Conservation (phyloP, 108 stramenopile species). For the Pseudonitzschia multiseries region DNA sequence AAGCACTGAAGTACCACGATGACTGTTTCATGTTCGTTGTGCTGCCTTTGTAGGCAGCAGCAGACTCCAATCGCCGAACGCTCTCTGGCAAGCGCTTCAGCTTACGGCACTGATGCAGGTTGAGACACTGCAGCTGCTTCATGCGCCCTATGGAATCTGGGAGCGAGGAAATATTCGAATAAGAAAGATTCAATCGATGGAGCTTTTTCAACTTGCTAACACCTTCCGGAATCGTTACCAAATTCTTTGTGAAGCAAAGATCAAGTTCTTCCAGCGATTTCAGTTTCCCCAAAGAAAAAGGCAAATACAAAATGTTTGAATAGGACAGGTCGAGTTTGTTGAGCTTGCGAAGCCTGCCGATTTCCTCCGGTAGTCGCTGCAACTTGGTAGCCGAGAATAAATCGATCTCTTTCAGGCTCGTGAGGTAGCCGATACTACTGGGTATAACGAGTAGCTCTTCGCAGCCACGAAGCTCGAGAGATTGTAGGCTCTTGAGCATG, state of each 20-base stretch:
- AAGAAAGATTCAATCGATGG: neutral
- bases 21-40: too few relatives aligned
- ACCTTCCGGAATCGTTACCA: neutral
- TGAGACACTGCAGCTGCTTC: neutral
- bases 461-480: neutral
- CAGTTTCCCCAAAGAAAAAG: neutral
- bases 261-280: neutral
- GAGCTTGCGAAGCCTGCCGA: slow-evolving; percentile 24
- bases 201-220: neutral
- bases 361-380: slow-evolving; percentile 13
- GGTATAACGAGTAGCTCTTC: neutral
- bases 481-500: neutral
- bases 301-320: neutral
- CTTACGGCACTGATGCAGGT: neutral
- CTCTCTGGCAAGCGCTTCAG: neutral
- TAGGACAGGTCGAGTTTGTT: slow-evolving; percentile 46
- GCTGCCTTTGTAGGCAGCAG: too few relatives aligned
- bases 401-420: neutral
- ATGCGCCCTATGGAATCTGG: neutral
- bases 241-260: neutral
- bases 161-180: neutral
- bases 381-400: neutral
- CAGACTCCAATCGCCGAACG: neutral
- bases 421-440: neutral
- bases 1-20: too few relatives aligned